Base-by-base conservation (phyloP, 441 rosid genomes). In the Breynia disticha region DNA sequence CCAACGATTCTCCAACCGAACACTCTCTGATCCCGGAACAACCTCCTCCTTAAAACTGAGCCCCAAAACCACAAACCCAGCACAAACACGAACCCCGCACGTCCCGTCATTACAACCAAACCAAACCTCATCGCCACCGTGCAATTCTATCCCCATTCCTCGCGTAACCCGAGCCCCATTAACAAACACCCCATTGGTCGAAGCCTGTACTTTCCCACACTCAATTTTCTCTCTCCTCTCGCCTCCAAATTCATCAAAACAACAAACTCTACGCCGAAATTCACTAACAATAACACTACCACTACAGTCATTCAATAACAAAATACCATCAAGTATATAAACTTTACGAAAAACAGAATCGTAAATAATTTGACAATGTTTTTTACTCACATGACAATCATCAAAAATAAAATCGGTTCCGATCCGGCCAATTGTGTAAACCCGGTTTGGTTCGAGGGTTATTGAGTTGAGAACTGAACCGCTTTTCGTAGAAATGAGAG, bases 111-210 rank as follows among this genome's bases (percentile, higher is more conserved):
- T 65, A 24, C 91, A 81, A 67, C 68, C 83, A 62, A 91, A 73
- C 70, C 77, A 71, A 53, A 91, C 79, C 75, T 87, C 94, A 74
- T 91, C 90, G 43, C 86, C 95, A 0, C 71, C 64, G 11, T 35
- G 64, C 71, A 91, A 66, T 63, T 84, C 90, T 52, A 56, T 52
- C 46, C 60, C 65, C 51, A 48, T 56, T 1, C 77, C 82, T 50
- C 55, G 68, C 41, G 46, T 35, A 53, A 84, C 43, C 76, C 76
- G 74, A 52, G 65, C 61, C 58, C 87, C 83, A 70, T 82, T 85
- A 55, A 79, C 75, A 72, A 53, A 87, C 16, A 87, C 75, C 39
- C 96, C 96, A 60, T 85, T 87, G 67, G 70, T 68, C 38, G 84
- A 73, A 65, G 35, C 67, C 49, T 54, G 52, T 59, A 72, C 53